These are phyloP conservation scores for Fragaria vesca DNA, from an alignment of 306 rosid species.

Conservation along the genomic window DNA sequence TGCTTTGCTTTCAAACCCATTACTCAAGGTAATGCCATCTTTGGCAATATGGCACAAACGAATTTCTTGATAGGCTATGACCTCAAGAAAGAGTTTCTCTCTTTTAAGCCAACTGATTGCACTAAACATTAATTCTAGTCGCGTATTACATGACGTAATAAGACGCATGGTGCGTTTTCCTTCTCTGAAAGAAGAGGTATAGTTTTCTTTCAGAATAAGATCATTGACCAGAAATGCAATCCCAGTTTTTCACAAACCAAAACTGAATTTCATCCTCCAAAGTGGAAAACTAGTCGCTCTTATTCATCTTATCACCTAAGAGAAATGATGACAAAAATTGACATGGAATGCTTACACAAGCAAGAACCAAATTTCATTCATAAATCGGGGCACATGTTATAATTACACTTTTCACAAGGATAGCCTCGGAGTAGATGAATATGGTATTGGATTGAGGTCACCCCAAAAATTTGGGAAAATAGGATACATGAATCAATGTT, in stretches of 20 bases:
- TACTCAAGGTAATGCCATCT: neutral
- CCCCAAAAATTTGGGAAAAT: neutral
- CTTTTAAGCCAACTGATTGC: slow-evolving; percentile 41
- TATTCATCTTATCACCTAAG: neutral
- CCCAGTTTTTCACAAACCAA: neutral
- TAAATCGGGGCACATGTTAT: neutral
- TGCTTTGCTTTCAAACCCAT: slow-evolving; percentile 8
- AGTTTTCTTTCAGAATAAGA: too few species aligned
- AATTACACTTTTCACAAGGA: neutral
- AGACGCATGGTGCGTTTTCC: neutral
- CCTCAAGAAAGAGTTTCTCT: slow-evolving; percentile 11
- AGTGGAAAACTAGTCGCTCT: neutral
- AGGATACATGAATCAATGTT: neutral
- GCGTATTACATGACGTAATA: neutral
- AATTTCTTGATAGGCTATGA: slow-evolving; percentile 46
- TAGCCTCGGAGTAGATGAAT: neutral
- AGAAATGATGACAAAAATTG: too few species aligned
- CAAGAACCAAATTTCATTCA: neutral
- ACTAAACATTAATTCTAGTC: neutral
- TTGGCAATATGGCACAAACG: slow-evolving; percentile 39
- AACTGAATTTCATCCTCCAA: neutral
- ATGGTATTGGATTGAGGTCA: neutral
- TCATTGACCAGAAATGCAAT: neutral
- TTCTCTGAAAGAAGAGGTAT: neutral
- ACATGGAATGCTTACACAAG: too few species aligned